Conservation (phyloP, 2,329 filamentous ascomycete species). For the Fusarium floridanum region DNA sequence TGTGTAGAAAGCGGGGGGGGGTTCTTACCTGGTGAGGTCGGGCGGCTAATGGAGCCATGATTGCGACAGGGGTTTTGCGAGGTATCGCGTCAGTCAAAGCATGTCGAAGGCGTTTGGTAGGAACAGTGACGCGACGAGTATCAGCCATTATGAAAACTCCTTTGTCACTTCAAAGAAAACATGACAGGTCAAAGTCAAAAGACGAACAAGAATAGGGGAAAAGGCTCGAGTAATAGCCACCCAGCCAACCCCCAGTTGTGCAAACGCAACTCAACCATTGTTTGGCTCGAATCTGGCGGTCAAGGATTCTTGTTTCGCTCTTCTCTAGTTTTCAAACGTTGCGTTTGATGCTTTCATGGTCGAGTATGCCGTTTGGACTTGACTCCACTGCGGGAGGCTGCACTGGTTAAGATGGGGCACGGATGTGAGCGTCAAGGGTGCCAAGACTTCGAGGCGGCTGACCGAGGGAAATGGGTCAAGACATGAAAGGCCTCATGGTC, state of each 20-base stretch:
- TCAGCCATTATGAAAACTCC: not conserved
- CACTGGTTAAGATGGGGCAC: not conserved
- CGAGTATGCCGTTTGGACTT: not conserved
- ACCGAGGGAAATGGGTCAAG: not conserved
- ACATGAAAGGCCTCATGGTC: not conserved
- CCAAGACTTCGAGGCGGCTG: not conserved
- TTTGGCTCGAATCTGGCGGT: not conserved
- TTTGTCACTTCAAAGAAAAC: not conserved
- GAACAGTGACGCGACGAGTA: not conserved
- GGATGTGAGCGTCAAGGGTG: not conserved
- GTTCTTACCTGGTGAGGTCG: not conserved
- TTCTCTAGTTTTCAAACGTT: not conserved
- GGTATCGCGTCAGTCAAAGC: not conserved
- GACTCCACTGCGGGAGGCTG: not conserved
- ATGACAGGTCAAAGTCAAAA: not conserved
- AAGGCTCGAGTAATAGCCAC: not conserved
- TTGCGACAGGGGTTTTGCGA: not conserved
- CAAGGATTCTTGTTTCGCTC: not conserved
- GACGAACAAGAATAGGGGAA: not conserved
- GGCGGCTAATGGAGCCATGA: not conserved
- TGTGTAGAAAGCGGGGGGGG: not conserved
- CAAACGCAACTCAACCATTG: not conserved
- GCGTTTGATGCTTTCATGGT: not conserved
- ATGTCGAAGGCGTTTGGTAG: not conserved
- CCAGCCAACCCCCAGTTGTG: not conserved